Evolutionary conservation across 2,329 filamentous ascomycete species (phyloP).

Genomic region (Lachnellula cervina): DNA sequence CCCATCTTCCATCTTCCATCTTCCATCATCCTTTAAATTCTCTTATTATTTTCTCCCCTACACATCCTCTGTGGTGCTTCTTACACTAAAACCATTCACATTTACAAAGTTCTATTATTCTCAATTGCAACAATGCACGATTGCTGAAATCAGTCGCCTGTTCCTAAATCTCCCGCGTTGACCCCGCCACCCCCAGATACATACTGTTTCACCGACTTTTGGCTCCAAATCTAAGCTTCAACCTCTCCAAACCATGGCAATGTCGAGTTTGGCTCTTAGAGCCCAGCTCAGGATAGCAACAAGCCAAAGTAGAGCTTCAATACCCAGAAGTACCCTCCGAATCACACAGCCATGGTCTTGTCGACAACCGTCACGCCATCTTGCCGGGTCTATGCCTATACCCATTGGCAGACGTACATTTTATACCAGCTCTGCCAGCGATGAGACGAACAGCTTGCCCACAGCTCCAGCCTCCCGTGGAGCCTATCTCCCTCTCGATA

Average conservation of each 20-base stretch:
- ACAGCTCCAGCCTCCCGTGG: conserved; percentile 26
- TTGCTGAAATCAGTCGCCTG: conserved; percentile 3
- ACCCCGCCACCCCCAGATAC: conserved; percentile 16
- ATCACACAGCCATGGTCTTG: conserved; percentile 22
- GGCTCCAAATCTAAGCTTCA: conserved; percentile 2
- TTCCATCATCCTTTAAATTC: no score
- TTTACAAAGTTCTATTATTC: background rate
- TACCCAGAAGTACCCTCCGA: conserved; percentile 8
- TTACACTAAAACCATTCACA: no score
- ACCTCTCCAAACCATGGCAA: conserved; percentile 19
- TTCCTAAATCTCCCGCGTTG: conserved; percentile 18
- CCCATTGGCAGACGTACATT: conserved; percentile 26
- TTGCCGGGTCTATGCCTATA: background rate
- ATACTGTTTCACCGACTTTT: conserved; percentile 15
- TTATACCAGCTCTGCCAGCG: conserved; percentile 30
- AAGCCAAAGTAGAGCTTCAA: conserved; percentile 13
- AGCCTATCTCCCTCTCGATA: conserved; percentile 44
- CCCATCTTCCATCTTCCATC: no score
- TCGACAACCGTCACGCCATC: conserved; percentile 17
- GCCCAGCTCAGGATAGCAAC: conserved; percentile 21
- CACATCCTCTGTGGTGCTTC: no score
- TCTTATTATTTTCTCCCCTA: no score
- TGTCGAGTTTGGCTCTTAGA: conserved; percentile 22
- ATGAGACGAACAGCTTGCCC: conserved; percentile 22
- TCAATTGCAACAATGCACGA: conserved; percentile 6